Evolutionary conservation across 1,284 basidiomycete genomes (phyloP).

Genomic region (Pterulicium gracile): DNA sequence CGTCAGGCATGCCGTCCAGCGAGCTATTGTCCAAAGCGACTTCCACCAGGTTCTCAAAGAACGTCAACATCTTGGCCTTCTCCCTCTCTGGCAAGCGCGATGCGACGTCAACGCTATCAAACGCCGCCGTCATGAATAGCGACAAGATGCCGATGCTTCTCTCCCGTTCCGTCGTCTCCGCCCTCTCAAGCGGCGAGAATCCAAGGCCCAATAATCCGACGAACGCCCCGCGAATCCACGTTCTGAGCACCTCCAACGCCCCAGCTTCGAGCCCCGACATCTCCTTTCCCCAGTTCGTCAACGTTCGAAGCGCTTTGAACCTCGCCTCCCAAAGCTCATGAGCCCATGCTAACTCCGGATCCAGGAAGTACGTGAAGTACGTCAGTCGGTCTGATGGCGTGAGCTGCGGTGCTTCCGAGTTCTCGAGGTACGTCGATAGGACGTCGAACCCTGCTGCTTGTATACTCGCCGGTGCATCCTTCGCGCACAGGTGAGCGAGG

Average conservation of each 20-base stretch:
- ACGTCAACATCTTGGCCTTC: conserved; percentile 37
- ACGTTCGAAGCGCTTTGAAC: conserved; percentile 50
- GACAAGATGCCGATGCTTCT: conserved; percentile 47
- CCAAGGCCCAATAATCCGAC: conserved; percentile 31
- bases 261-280: conserved; percentile 53
- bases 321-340: conserved; percentile 58
- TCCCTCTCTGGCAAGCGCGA: conserved; percentile 50
- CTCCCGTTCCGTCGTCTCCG: conserved; percentile 46
- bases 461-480: conserved; percentile 37
- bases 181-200: conserved; percentile 23
- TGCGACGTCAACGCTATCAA: conserved; percentile 38
- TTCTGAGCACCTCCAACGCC: conserved; percentile 41
- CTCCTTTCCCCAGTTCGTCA: conserved; percentile 46
- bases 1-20: not conserved
- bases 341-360: conserved; percentile 35
- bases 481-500: conserved; percentile 43
- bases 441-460: conserved; percentile 64
- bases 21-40: conserved; percentile 32
- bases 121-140: conserved; percentile 40
- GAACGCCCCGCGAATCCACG: conserved; percentile 57
- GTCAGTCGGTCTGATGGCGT: conserved; percentile 45
- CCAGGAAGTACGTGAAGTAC: conserved; percentile 51
- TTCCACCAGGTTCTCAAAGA: conserved; percentile 49
- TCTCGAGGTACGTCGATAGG: conserved; percentile 54
- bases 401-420: conserved; percentile 31